A percentile compares a stretch with the other conserved stretches of the same genome.
Evolutionary conservation across 2,329 filamentous ascomycete species (phyloP).

Genomic region (Nectriaceae sp.): DNA sequence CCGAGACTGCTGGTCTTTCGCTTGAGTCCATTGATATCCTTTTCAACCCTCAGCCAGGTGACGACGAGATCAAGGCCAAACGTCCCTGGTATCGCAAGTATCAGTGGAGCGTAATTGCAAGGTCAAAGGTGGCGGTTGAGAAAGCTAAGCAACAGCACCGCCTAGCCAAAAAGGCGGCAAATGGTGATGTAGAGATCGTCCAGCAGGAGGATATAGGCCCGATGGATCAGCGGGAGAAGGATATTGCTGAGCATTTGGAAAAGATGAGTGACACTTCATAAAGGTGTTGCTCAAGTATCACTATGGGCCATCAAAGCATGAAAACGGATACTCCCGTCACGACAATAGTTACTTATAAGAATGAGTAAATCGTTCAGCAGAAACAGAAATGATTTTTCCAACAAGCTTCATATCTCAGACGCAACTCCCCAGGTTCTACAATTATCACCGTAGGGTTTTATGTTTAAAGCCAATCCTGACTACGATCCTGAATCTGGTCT

Average conservation of each 20-base stretch:
- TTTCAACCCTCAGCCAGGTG: constrained; percentile 30
- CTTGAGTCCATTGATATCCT: constrained; percentile 42
- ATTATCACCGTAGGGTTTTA: too few relatives aligned
- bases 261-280: not conserved
- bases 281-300: too few relatives aligned
- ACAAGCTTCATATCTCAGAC: too few relatives aligned
- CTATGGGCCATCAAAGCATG: too few relatives aligned
- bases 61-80: not conserved
- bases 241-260: not conserved
- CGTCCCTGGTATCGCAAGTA: not conserved
- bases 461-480: too few relatives aligned
- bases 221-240: not conserved
- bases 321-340: too few relatives aligned
- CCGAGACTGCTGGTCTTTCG: constrained; percentile 12
- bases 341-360: too few relatives aligned
- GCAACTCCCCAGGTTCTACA: too few relatives aligned
- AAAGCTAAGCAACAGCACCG: not conserved
- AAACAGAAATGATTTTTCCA: too few relatives aligned
- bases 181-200: not conserved
- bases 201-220: not conserved
- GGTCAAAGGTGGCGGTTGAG: not conserved
- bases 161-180: not conserved
- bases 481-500: too few relatives aligned
- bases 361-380: too few relatives aligned
- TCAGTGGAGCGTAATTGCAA: not conserved